Conservation (phyloP, 1,139 yeast species). For the Nadsonia commutata region DNA sequence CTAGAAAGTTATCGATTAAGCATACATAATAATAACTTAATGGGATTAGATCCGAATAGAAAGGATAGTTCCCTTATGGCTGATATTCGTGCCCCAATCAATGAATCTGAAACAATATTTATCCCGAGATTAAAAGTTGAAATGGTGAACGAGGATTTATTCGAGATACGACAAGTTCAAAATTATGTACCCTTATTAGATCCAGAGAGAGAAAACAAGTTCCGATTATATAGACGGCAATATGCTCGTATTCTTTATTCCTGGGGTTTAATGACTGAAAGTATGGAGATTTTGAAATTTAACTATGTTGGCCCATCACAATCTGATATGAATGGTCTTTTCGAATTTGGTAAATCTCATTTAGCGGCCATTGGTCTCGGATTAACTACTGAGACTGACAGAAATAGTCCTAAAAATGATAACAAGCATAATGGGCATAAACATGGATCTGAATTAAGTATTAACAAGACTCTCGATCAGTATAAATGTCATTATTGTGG, state of each 20-base stretch:
- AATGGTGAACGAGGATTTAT: slow-evolving; percentile 38
- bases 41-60: too few relatives aligned
- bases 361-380: not conserved
- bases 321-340: not conserved
- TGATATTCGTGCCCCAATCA: too few relatives aligned
- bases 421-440: not conserved
- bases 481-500: slow-evolving; percentile 45
- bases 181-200: slow-evolving; percentile 32
- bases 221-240: slow-evolving; percentile 43
- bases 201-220: slow-evolving; percentile 31
- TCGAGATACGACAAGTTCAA: slow-evolving; percentile 27
- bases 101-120: not conserved
- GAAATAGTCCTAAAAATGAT: not conserved
- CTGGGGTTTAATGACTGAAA: slow-evolving; percentile 72
- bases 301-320: slow-evolving; percentile 25
- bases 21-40: too few relatives aligned
- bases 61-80: too few relatives aligned
- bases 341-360: not conserved
- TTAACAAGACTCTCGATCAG: slow-evolving; percentile 22
- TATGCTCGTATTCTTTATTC: slow-evolving; percentile 68
- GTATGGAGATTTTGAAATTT: slow-evolving; percentile 67
- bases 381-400: not conserved
- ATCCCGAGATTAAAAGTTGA: slow-evolving; percentile 27
- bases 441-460: slow-evolving; percentile 46
- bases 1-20: too few relatives aligned